Conservation (phyloP, 2,329 filamentous ascomycete genomes). For the Pestalotiopsis sp. region DNA sequence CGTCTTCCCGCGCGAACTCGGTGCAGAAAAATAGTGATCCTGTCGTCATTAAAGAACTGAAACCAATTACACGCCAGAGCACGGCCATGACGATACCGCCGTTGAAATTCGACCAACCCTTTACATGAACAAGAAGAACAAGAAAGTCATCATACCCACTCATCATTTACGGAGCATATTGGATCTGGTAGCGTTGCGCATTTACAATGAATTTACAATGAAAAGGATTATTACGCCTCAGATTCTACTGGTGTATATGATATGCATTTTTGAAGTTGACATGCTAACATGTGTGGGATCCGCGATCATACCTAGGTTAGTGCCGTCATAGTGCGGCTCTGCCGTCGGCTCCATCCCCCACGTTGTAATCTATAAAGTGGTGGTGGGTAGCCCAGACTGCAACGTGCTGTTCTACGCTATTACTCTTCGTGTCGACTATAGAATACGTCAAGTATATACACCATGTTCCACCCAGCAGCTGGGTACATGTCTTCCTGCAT, state of each 20-base stretch:
- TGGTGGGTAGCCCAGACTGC: too few relatives aligned
- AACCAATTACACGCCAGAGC: neutral
- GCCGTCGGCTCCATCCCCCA: too few relatives aligned
- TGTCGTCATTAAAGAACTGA: slow-evolving; percentile 1
- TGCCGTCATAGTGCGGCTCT: too few relatives aligned
- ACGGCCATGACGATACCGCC: neutral
- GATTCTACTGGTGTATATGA: neutral
- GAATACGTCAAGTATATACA: too few relatives aligned
- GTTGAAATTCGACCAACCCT: neutral
- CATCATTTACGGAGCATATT: neutral
- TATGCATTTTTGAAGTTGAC: neutral
- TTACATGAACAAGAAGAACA: neutral
- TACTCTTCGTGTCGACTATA: too few relatives aligned
- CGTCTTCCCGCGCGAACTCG: neutral
- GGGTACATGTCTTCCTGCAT: too few relatives aligned
- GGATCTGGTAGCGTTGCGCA: neutral
- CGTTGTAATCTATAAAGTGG: too few relatives aligned
- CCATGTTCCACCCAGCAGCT: too few relatives aligned
- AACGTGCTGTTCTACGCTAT: too few relatives aligned
- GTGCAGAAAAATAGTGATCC: neutral
- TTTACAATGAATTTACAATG: neutral
- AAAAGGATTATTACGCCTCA: neutral
- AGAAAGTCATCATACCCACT: neutral
- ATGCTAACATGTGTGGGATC: neutral
- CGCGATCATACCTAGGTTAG: neutral